phyloP scores from a whole-genome alignment of 768 basidiomycete species.

The Lentinula sp. region DNA sequence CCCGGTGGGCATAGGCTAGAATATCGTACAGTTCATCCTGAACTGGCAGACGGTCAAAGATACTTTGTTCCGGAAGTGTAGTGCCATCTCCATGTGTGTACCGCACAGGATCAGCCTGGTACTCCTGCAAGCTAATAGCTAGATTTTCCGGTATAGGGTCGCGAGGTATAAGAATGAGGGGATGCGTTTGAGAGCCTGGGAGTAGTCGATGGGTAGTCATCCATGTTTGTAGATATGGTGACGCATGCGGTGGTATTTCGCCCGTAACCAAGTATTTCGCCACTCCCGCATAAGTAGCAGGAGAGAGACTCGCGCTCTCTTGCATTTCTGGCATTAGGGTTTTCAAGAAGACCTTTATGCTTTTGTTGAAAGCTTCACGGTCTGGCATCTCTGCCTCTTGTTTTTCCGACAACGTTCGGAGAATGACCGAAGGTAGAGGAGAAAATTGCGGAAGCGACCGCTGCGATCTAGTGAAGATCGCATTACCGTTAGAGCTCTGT shows the following conservation, averaged over 20 bases:
- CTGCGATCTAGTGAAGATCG: background rate
- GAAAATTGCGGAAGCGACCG: background rate
- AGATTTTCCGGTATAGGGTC: conserved; percentile 3
- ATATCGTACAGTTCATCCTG: conserved; percentile 45
- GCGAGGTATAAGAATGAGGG: conserved; percentile 5
- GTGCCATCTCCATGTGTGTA: background rate
- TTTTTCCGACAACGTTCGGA: background rate
- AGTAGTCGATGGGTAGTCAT: conserved; percentile 6
- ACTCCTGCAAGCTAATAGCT: background rate
- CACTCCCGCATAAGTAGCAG: background rate
- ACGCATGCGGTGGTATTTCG: background rate
- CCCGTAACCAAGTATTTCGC: conserved; percentile 1
- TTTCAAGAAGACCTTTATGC: background rate
- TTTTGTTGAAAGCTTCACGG: background rate
- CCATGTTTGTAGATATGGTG: conserved; percentile 1
- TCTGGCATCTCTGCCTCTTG: background rate
- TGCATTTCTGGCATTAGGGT: conserved; percentile 7
- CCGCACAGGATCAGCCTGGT: background rate
- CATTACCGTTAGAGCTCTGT: background rate
- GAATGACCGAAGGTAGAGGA: conserved; percentile 2
- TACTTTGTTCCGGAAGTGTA: conserved; percentile 14
- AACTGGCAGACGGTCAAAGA: conserved; percentile 44
- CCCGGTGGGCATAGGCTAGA: conserved; percentile 14
- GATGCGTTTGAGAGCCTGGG: conserved; percentile 2
- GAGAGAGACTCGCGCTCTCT: background rate